Base-by-base conservation (phyloP, 768 basidiomycete genomes). In the Xerocomellus intermedius region DNA sequence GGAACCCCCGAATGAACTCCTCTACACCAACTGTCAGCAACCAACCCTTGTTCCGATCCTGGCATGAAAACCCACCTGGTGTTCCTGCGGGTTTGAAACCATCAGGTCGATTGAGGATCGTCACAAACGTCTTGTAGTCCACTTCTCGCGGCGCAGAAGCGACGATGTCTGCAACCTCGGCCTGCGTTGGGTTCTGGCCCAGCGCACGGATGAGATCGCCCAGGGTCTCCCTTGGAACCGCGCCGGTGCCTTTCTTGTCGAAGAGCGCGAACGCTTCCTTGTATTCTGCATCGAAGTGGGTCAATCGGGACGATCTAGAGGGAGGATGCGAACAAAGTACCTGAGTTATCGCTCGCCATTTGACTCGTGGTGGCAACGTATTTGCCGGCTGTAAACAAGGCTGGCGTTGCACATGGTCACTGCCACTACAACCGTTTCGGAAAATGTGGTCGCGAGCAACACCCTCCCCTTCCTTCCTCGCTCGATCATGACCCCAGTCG, bases 1-100 rank as follows among this genome's bases (percentile, higher is more conserved):
- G 95, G 82, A 99, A 99, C 9, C 95, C 97, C 46, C 97, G 93
- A 66, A 98, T 93, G 77, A 99, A 99, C 69, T 99, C 97, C 80
- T 98, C 96, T 96, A 69, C 19, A n/a, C 9, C 17, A 14, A 41
- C 26, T 16, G 21, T 63, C 52, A 48, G 35, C 33, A 16, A 16
- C 17, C 45, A 52, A 12, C 21, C 12, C 16, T 38, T 8, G 41
- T 24, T 19, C 22, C 47, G 50, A 54, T 55, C 28, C 21, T 19
- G 4, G 2, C 32, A n/a, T 3, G 28, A 10, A 26, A 21, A 38
- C 83, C 63, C 52, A 93, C 94, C 94, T 56, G 93, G 90, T 42
- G 94, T 96, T 4, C 95, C 95, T 12, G 95, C 94, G 21, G 96
- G 95, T 72, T 96, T 96, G 79, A 94, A 98, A 1, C 96, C 96